Base-by-base conservation (phyloP, 2,329 filamentous ascomycete genomes). In the Elsinoe necatrix region DNA sequence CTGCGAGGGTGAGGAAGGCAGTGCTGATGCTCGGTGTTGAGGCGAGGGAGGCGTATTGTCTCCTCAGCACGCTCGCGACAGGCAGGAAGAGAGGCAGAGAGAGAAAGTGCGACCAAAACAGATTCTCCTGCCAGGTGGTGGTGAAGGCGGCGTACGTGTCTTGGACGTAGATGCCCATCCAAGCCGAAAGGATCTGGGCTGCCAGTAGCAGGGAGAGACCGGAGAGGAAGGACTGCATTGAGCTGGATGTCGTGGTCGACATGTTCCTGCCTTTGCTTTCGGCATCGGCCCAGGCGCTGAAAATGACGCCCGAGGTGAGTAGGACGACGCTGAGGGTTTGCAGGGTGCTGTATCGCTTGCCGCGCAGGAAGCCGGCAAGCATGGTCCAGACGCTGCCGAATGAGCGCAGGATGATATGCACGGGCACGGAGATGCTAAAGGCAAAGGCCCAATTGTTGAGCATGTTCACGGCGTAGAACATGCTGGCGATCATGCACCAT, bases 381-480 rank as follows among this genome's bases (percentile, higher is more conserved):
- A 98, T 95, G 7, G 93, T 97, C 3, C 91, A 95, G 60, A 97
- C 95, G 65, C 91, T 95, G 14, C 93, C 93, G 51, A 92, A 95
- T 50, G 91, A 96, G 55, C 93, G 83, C 27, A 98, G 77, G 63
- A 98, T 97, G 65, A 98, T 98, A 68, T 98, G 93, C 50, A 98
- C 84, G 1, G 93, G 93, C 0, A 98, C 89, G 5, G 90, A 95
- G 57, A 98, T 97, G 64, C 90, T 85, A 73, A 96, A 98, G 61
- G 89, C 91, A 71, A 98, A 98, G 5, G 92, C 93, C 77, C 92
- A 92, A 66, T 98, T 98, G 73, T 98, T 98, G 67, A 98, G 75
- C 58, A 97, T 83, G 66, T 97, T 98, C 72, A 98, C 93, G 60
- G 81, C 81, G 69, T 95, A 93, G 73, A 97, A 97, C 63, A 96